phyloP scores from a whole-genome alignment of 1,284 basidiomycete genomes.

The Pterula multifida region DNA sequence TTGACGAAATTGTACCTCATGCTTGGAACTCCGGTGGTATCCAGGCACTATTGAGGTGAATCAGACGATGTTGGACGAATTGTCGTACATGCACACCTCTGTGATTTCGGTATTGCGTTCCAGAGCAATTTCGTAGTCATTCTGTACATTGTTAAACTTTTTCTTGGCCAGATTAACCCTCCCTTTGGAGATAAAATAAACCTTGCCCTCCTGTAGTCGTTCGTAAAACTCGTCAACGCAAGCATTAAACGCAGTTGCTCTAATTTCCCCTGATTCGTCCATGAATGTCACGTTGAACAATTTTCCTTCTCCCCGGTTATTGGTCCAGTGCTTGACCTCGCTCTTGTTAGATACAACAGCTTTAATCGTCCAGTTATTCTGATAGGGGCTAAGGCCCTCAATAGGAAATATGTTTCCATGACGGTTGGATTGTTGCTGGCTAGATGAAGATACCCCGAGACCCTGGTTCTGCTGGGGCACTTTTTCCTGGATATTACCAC shows the following conservation, averaged over 20 bases:
- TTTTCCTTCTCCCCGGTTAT: slow-evolving; percentile 88
- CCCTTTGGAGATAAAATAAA: slow-evolving; percentile 86
- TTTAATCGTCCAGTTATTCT: slow-evolving; percentile 98
- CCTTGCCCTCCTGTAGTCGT: slow-evolving; percentile 83
- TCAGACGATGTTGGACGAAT: slow-evolving; percentile 1
- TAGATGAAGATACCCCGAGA: not conserved
- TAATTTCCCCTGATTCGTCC: slow-evolving; percentile 93
- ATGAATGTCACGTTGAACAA: slow-evolving; percentile 89
- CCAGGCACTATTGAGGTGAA: slow-evolving; percentile 50
- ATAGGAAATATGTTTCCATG: slow-evolving; percentile 61
- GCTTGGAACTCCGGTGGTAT: slow-evolving; percentile 63
- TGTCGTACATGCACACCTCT: slow-evolving; percentile 36
- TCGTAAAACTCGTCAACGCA: slow-evolving; percentile 80
- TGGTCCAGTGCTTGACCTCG: slow-evolving; percentile 86
- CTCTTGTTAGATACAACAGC: slow-evolving; percentile 87
- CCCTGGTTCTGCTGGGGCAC: slow-evolving; percentile 5
- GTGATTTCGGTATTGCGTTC: slow-evolving; percentile 77
- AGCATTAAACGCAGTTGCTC: slow-evolving; percentile 87
- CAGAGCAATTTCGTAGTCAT: slow-evolving; percentile 93
- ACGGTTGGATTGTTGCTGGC: slow-evolving; percentile 18
- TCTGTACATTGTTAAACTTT: slow-evolving; percentile 85
- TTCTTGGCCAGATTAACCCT: slow-evolving; percentile 94
- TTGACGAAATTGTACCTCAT: slow-evolving; percentile 79
- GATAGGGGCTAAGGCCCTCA: slow-evolving; percentile 91
- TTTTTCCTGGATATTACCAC: slow-evolving; percentile 5